Conservation (phyloP, 176 grass and related monocot species). For the Microstegium vimineum region DNA sequence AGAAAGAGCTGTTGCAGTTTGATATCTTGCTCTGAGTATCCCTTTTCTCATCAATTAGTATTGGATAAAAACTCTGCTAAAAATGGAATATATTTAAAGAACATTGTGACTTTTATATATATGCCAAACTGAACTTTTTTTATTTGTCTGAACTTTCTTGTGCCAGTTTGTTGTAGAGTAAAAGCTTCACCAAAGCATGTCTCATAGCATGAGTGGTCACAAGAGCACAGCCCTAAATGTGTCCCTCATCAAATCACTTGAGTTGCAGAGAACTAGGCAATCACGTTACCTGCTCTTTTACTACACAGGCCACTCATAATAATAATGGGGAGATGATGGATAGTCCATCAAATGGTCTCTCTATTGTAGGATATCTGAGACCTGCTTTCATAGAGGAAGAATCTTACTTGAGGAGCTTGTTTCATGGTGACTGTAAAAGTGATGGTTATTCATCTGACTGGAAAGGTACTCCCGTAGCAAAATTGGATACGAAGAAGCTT, state of each 20-base stretch:
- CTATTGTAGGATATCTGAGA: conserved; percentile 82
- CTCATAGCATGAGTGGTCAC: conserved; percentile 1
- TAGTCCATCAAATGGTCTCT: conserved; percentile 80
- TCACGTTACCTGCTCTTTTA: conserved; percentile 17
- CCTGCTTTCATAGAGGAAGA: conserved; percentile 84
- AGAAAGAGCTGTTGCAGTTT: not conserved
- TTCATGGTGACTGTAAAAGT: conserved; percentile 38
- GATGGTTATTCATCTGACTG: conserved; percentile 52
- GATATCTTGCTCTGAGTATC: not conserved
- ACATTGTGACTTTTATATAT: not conserved
- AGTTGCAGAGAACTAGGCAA: not conserved
- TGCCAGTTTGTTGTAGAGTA: not conserved
- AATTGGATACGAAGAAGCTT: not conserved
- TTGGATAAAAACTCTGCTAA: not conserved
- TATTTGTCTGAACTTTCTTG: not conserved
- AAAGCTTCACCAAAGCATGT: not conserved
- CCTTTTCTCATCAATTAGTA: not conserved
- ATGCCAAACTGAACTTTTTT: not conserved
- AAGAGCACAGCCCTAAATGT: not conserved
- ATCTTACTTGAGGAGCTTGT: conserved; percentile 77
- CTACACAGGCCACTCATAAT: conserved; percentile 53
- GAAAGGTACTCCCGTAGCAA: conserved; percentile 48
- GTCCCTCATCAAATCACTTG: not conserved
- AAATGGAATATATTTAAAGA: not conserved
- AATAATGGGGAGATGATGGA: conserved; percentile 52